Evolutionary conservation across 495 filamentous ascomycete genomes (phyloP).

Genomic region (Podospora tetraspora): DNA sequence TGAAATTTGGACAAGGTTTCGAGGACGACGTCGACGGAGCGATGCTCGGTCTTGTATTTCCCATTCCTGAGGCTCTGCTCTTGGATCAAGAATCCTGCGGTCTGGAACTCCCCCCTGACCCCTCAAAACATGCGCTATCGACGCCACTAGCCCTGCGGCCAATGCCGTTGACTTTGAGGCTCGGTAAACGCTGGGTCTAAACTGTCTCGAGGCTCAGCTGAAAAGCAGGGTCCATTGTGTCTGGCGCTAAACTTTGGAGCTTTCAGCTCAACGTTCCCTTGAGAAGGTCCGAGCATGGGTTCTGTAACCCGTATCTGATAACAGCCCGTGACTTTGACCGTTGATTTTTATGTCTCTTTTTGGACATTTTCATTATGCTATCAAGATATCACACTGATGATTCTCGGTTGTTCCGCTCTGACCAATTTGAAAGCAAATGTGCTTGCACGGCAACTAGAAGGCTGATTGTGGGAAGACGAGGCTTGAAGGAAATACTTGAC

Average conservation of each 20-base stretch:
- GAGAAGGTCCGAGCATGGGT: background rate
- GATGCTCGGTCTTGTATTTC: background rate
- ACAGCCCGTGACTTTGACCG: background rate
- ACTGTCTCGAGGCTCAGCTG: background rate
- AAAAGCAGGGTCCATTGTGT: background rate
- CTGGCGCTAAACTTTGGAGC: background rate
- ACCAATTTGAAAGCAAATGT: no score
- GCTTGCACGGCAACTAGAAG: no score
- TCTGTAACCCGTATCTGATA: background rate
- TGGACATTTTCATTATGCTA: background rate
- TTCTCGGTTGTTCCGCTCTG: background rate
- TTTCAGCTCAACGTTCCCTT: background rate
- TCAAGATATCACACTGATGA: background rate
- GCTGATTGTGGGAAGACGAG: background rate
- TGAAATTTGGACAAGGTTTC: background rate
- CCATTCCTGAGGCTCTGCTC: background rate
- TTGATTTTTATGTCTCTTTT: background rate
- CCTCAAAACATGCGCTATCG: background rate
- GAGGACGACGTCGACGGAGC: background rate
- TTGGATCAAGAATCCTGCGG: background rate
- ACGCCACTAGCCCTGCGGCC: background rate
- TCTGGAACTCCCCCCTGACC: background rate
- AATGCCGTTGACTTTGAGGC: background rate
- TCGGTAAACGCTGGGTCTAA: background rate
- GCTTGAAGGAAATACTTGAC: background rate